These are phyloP conservation scores for Glutinoglossum americanum DNA, from an alignment of 495 filamentous ascomycete genomes.

Conservation along the genomic window DNA sequence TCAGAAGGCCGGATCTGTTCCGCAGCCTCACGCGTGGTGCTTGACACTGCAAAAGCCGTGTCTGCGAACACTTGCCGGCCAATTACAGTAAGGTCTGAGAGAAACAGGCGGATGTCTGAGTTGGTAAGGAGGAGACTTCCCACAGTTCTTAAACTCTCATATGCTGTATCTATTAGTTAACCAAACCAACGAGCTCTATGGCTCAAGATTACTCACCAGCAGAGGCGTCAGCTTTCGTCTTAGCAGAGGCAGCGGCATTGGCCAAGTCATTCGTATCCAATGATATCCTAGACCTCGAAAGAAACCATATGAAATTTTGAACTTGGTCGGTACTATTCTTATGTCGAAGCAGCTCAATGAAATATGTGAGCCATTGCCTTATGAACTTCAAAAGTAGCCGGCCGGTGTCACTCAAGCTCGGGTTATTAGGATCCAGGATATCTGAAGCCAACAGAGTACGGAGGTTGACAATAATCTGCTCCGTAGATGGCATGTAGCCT, in stretches of 20 bases:
- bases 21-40: conserved; percentile 47
- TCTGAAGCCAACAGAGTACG: conserved; percentile 59
- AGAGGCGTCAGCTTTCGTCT: conserved; percentile 51
- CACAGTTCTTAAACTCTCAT: conserved; percentile 64
- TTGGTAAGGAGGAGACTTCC: conserved; percentile 70
- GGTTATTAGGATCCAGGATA: conserved; percentile 53
- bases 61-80: conserved; percentile 73
- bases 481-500: conserved; percentile 81
- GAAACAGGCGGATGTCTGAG: conserved; percentile 69
- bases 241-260: conserved; percentile 37
- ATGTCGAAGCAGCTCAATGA: conserved; percentile 53
- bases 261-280: conserved; percentile 47
- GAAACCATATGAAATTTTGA: conserved; percentile 79
- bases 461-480: conserved; percentile 63
- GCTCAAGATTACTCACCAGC: conserved; percentile 34
- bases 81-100: conserved; percentile 60
- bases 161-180: conserved; percentile 27
- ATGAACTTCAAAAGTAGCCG: conserved; percentile 48
- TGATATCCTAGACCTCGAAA: conserved; percentile 45
- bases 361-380: conserved; percentile 46
- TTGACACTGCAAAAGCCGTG: conserved; percentile 56
- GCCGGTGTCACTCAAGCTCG: conserved; percentile 56
- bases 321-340: conserved; percentile 77
- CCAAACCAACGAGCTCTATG: conserved; percentile 2
- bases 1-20: conserved; percentile 46